A percentile compares a stretch with the other conserved stretches of the same genome.
Evolutionary conservation across 139 green algal genomes (phyloP).

Genomic region (Chara braunii): DNA sequence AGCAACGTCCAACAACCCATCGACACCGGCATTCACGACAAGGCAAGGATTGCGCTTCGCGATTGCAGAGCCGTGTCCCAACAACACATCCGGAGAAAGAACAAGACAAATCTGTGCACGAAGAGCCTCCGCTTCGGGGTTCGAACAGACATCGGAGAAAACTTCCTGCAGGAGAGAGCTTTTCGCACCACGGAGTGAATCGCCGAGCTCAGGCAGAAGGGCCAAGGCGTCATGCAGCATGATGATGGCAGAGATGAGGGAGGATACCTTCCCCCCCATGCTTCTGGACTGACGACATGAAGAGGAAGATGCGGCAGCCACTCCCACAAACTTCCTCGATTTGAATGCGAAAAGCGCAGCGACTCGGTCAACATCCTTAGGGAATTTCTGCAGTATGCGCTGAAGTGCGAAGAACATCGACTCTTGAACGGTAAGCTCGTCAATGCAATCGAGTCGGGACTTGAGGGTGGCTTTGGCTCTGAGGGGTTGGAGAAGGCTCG

Average conservation of each 20-base stretch:
- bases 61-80: background rate
- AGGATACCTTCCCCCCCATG: slow-evolving; percentile 21
- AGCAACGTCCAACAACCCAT: too few species aligned
- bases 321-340: background rate
- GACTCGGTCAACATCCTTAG: slow-evolving; percentile 36
- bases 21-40: background rate
- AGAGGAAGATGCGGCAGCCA: too few species aligned
- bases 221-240: slow-evolving; percentile 29
- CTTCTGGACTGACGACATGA: slow-evolving; percentile 8
- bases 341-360: slow-evolving; percentile 38
- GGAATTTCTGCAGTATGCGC: slow-evolving; percentile 24
- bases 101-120: background rate
- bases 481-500: slow-evolving; percentile 79
- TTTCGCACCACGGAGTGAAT: too few species aligned
- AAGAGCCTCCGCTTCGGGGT: background rate
- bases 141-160: background rate
- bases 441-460: slow-evolving; percentile 47
- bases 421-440: slow-evolving; percentile 47
- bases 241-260: slow-evolving; percentile 34
- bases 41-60: background rate
- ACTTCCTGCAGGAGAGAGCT: too few species aligned
- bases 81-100: background rate
- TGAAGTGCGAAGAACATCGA: slow-evolving; percentile 10
- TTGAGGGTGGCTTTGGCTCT: slow-evolving; percentile 62
- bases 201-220: slow-evolving; percentile 15